These are phyloP conservation scores for Penicillium maclennaniae DNA, from an alignment of 495 filamentous ascomycete species.

Conservation along the genomic window DNA sequence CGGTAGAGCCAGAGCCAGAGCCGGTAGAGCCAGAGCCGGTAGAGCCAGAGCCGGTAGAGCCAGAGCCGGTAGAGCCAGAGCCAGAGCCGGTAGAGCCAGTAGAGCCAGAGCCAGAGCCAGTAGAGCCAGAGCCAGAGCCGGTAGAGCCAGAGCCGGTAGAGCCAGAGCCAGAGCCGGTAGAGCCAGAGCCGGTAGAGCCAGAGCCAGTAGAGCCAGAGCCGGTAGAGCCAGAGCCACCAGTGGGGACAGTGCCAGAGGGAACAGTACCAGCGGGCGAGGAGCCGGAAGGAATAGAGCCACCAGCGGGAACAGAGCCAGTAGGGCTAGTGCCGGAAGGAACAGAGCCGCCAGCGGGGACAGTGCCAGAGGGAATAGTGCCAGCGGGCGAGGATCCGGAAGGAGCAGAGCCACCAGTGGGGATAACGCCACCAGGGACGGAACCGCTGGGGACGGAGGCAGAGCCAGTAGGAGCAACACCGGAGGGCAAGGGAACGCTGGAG, in stretches of 20 bases:
- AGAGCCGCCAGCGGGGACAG: slow-evolving; percentile 1
- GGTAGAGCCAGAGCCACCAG: neutral
- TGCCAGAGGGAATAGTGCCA: slow-evolving; percentile 7
- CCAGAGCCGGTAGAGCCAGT: slow-evolving; percentile 2
- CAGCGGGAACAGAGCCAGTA: slow-evolving; percentile 9
- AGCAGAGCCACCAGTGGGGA: slow-evolving; percentile 6
- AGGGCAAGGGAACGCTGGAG: slow-evolving; percentile 8
- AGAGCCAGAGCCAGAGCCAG: slow-evolving; percentile 8
- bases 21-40: neutral
- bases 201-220: slow-evolving; percentile 1
- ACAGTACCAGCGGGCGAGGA: neutral
- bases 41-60: neutral
- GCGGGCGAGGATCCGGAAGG: slow-evolving; percentile 6
- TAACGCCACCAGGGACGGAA: slow-evolving; percentile 5
- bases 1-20: neutral
- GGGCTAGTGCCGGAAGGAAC: slow-evolving; percentile 5
- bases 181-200: slow-evolving; percentile 19
- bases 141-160: neutral
- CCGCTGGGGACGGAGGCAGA: slow-evolving; percentile 6
- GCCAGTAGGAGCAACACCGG: slow-evolving; percentile 8
- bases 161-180: slow-evolving; percentile 11
- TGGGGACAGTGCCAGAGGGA: neutral
- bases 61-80: slow-evolving; percentile 6
- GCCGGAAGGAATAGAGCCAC: slow-evolving; percentile 10
- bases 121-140: neutral